Percentiles rank a stretch among this genome's conserved stretches.
These are phyloP conservation scores for Neltuma alba DNA, from an alignment of 306 rosid species.

Conservation along the genomic window DNA sequence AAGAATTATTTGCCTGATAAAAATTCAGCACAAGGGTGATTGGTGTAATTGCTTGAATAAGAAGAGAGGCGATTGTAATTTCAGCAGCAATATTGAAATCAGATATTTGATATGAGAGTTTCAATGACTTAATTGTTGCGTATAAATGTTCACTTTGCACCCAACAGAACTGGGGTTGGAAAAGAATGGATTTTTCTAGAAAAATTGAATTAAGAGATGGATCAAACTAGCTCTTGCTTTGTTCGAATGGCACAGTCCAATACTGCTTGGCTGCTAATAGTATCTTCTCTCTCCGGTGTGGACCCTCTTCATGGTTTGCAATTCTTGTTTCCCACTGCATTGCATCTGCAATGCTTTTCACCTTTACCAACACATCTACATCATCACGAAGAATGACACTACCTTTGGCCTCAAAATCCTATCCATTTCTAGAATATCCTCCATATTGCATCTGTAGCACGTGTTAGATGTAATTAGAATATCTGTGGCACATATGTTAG, in stretches of 20 bases:
- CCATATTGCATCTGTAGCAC: conserved; percentile 67
- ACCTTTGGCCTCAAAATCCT: conserved; percentile 76
- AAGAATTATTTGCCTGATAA: background rate
- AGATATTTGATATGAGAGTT: background rate
- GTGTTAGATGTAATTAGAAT: conserved; percentile 1
- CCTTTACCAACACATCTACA: conserved; percentile 66
- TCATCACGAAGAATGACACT: conserved; percentile 81
- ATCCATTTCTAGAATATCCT: conserved; percentile 89
- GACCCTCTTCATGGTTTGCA: conserved; percentile 80
- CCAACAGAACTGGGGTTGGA: conserved; percentile 2
- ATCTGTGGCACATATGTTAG: too few relatives aligned
- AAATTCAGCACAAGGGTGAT: background rate
- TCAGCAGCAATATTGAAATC: background rate
- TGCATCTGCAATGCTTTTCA: conserved; percentile 52
- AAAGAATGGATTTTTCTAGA: conserved; percentile 43
- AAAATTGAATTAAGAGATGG: background rate
- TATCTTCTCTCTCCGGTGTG: conserved; percentile 70
- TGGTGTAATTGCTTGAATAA: background rate
- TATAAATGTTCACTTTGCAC: conserved; percentile 12
- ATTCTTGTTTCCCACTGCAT: conserved; percentile 77
- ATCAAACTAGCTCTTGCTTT: conserved; percentile 36
- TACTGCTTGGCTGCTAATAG: conserved; percentile 74
- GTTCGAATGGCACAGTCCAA: conserved; percentile 63
- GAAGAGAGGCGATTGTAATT: background rate
- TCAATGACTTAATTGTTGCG: conserved; percentile 1